Conservation (phyloP, 140 eudicot species). For the Ambrosia hybrid region DNA sequence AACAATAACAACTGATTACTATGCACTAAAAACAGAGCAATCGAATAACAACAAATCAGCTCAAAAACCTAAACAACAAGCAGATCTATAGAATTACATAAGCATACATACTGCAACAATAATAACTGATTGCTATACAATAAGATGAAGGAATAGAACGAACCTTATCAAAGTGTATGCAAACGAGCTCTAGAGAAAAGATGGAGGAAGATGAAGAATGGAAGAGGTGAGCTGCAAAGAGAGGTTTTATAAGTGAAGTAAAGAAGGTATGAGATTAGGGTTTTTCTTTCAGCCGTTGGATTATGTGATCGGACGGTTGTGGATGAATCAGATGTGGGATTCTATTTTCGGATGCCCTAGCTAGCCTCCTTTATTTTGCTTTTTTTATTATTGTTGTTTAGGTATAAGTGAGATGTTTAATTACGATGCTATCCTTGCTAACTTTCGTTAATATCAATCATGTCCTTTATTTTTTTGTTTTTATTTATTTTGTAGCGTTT, state of each 20-base stretch:
- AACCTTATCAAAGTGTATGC: slow-evolving; percentile 1
- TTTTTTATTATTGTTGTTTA: not conserved
- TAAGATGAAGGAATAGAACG: not conserved
- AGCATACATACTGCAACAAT: not conserved
- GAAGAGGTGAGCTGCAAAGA: slow-evolving; percentile 14
- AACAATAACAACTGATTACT: too few species aligned
- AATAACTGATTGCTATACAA: not conserved
- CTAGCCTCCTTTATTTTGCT: slow-evolving; percentile 16
- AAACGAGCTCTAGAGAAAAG: not conserved
- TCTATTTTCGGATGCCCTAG: slow-evolving; percentile 10
- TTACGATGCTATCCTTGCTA: slow-evolving; percentile 14
- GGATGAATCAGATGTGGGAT: not conserved
- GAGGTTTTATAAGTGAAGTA: slow-evolving; percentile 19
- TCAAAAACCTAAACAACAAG: too few species aligned
- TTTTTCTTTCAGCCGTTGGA: slow-evolving; percentile 15
- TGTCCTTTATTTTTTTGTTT: not conserved
- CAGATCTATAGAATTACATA: too few species aligned
- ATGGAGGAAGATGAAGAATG: slow-evolving; percentile 18
- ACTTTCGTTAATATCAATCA: not conserved
- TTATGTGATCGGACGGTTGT: slow-evolving; percentile 13
- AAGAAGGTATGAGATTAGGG: slow-evolving; percentile 8
- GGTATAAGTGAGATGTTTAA: not conserved
- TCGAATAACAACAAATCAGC: too few species aligned
- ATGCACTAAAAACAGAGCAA: too few species aligned
- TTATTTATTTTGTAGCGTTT: too few species aligned